Conservation (phyloP, 352 stramenopile genomes). For the Globisporangium irregulare region DNA sequence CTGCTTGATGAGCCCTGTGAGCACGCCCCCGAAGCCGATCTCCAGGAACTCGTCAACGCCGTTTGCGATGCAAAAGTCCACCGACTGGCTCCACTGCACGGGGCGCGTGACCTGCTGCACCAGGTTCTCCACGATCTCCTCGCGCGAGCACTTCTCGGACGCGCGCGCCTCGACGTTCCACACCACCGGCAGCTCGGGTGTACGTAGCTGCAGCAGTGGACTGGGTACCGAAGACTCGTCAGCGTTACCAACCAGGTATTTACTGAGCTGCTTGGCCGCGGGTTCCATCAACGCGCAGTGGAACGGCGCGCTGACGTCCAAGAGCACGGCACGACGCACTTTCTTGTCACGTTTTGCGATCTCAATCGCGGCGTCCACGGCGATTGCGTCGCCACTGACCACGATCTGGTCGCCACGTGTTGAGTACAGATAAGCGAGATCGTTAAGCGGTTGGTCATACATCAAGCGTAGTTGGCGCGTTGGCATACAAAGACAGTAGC, state of each 20-base stretch:
- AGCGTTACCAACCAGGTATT: constrained; percentile 20
- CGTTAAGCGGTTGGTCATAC: too few relatives aligned
- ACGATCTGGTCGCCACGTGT: constrained; percentile 31
- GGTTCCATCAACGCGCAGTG: constrained; percentile 80
- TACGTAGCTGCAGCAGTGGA: constrained; percentile 21
- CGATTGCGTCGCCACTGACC: constrained; percentile 57
- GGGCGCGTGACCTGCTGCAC: constrained; percentile 59
- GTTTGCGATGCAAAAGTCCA: constrained; percentile 66
- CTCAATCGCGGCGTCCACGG: constrained; percentile 50
- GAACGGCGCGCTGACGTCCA: constrained; percentile 85
- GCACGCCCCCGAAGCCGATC: constrained; percentile 62
- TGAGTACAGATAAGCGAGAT: too few relatives aligned
- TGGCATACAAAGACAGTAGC: too few relatives aligned
- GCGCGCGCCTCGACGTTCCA: constrained; percentile 74
- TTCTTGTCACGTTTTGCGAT: constrained; percentile 67
- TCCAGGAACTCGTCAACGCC: constrained; percentile 61
- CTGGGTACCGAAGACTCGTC: constrained; percentile 15
- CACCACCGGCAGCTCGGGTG: constrained; percentile 60
- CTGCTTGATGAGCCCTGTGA: constrained; percentile 76
- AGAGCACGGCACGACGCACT: constrained; percentile 60
- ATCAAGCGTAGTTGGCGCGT: too few relatives aligned
- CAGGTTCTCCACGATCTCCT: constrained; percentile 44
- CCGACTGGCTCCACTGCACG: constrained; percentile 77
- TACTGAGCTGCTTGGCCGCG: constrained; percentile 43
- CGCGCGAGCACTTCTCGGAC: constrained; percentile 30